phyloP scores from a whole-genome alignment of 148 eudicot species.

The Tetragonia tetragonoides region DNA sequence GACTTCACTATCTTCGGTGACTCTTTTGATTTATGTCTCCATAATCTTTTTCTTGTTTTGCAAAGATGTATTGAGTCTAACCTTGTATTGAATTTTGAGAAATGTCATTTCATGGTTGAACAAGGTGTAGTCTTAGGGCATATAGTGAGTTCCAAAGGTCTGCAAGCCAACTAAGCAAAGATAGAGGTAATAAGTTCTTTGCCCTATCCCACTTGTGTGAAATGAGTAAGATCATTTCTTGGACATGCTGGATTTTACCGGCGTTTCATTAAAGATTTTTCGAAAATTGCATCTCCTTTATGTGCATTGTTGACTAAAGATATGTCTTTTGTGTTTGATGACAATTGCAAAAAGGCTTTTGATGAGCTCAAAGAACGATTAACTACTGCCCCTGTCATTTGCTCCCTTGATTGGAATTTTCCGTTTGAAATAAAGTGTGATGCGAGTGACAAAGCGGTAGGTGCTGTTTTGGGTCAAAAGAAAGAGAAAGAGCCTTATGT shows the following conservation, averaged over 20 bases:
- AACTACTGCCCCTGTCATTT: background rate
- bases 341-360: no score
- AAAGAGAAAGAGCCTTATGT: background rate
- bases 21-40: background rate
- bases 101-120: background rate
- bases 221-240: no score
- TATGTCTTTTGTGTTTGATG: no score
- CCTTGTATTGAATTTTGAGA: background rate
- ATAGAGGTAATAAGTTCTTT: background rate
- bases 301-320: no score
- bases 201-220: background rate
- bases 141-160: background rate
- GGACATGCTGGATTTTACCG: no score
- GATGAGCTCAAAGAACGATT: background rate
- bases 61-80: background rate
- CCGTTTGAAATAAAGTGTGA: conserved; percentile 7
- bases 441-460: conserved; percentile 6
- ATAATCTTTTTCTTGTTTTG: background rate
- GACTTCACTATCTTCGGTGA: background rate
- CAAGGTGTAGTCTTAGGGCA: background rate
- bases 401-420: background rate
- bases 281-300: no score
- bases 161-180: background rate
- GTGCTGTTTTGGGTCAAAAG: background rate
- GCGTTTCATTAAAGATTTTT: no score